Base-by-base conservation (phyloP, 768 basidiomycete species). In the Cystofilobasidium capitatum region DNA sequence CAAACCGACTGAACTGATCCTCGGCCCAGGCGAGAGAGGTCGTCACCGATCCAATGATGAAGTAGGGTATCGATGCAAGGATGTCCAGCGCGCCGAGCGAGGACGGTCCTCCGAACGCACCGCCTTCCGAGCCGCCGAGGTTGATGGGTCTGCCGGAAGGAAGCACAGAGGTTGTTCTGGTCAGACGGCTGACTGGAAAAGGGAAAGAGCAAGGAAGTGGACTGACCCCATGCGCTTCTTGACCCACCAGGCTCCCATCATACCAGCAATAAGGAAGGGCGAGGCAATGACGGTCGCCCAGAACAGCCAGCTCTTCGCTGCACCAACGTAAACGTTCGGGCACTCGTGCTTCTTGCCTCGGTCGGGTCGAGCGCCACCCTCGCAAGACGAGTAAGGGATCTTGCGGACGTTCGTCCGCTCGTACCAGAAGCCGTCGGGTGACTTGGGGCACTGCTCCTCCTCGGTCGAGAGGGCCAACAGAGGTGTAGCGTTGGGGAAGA, bases 341-440 rank as follows among this genome's bases (percentile, higher is more conserved):
- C 96, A 99, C 14, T 76, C 74, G 75, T 99, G 94, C 8, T 71
- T 70, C 9, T 74, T 72, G 6, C 96, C 96, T 44, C 81, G 84
- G 75, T 99, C 91, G 16, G 82, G 85, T n/a, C 88, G 82, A 8
- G 29, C 67, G 5, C 93, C 94, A 7, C 85, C 92, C 62, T 85
- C 83, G 75, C 96, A 99, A 26, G 81, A 83, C 40, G 93, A 94
- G 76, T 88, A 88, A 0, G 88, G 88, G 58, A 97, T 89, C 77
- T 89, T 86, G 60, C 92, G 88, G 75, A 94, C 94, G 6, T 86
- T 79, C 0, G 94, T 98, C 33, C 91, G 85, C 62, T 91, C 91
- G 75, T 92, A 97, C 96, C 96, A 99, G 76, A 81, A 89, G 5
- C 74, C 75, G 37, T 71, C 72, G 29, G 61, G 17, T 17, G 61